phyloP scores from a whole-genome alignment of 2,329 filamentous ascomycete genomes.

The Cercospora zeina region DNA sequence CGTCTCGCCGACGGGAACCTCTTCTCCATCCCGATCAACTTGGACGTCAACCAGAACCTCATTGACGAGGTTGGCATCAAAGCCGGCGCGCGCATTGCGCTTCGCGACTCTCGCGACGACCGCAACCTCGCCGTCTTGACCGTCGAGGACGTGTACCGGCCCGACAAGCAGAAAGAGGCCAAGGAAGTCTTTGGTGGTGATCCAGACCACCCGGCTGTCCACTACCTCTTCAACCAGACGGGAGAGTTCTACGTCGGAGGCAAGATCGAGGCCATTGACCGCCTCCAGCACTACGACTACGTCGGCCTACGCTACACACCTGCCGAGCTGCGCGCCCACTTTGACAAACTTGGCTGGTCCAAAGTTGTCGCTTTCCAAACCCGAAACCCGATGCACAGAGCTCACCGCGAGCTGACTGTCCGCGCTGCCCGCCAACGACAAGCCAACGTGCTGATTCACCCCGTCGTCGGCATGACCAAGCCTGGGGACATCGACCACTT shows the following conservation, averaged over 20 bases:
- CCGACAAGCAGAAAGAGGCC: constrained; percentile 90
- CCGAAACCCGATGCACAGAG: constrained; percentile 97
- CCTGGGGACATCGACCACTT: constrained; percentile 99
- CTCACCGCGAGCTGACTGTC: constrained; percentile 95
- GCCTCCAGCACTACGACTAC: constrained; percentile 98
- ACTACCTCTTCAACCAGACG: constrained; percentile 78
- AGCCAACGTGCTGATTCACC: constrained; percentile 98
- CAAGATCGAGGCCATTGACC: constrained; percentile 92
- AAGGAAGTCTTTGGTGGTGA: constrained; percentile 91
- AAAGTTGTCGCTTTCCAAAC: constrained; percentile 99
- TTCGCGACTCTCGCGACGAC: constrained; percentile 95
- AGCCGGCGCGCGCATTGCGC: constrained; percentile 76
- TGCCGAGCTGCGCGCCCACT: constrained; percentile 90
- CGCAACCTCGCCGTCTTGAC: constrained; percentile 93
- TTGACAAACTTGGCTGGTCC: constrained; percentile 99
- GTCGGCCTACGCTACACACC: constrained; percentile 94
- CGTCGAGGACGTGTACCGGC: constrained; percentile 90
- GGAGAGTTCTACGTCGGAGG: constrained; percentile 92
- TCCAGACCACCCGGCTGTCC: constrained; percentile 84
- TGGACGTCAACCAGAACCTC: constrained; percentile 75
- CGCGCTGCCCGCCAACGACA: constrained; percentile 92
- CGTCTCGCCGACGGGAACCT: constrained; percentile 85
- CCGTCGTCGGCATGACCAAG: constrained; percentile 97
- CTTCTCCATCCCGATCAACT: constrained; percentile 95
- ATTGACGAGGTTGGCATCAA: constrained; percentile 76